A percentile compares a stretch with the other conserved stretches of the same genome.
Conservation (phyloP, 2,329 filamentous ascomycete genomes). For the Ophiostoma sp. region DNA sequence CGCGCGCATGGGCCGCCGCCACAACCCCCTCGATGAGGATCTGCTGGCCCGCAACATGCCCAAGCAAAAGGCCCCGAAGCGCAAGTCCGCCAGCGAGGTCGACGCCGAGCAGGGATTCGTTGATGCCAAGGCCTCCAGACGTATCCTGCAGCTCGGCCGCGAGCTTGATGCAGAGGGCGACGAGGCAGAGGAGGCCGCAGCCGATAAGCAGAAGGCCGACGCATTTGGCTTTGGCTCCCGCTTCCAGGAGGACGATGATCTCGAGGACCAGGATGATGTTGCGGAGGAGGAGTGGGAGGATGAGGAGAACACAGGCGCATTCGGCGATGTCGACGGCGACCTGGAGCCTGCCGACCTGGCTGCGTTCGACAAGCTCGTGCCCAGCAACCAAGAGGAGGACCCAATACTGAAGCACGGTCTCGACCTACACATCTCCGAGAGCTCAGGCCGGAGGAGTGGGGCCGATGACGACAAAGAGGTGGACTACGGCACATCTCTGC, state of each 20-base stretch:
- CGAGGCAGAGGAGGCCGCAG: constrained; percentile 15
- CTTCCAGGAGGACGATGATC: constrained; percentile 58
- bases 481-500: neutral
- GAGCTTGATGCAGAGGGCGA: constrained; percentile 77
- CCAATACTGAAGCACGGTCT: constrained; percentile 60
- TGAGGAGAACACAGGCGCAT: constrained; percentile 61
- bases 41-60: constrained; percentile 64
- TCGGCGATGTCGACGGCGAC: constrained; percentile 71
- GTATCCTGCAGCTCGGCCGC: constrained; percentile 83
- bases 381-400: constrained; percentile 62
- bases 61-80: constrained; percentile 69
- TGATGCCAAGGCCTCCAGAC: constrained; percentile 79
- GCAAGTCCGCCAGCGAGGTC: constrained; percentile 55
- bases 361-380: constrained; percentile 86
- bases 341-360: constrained; percentile 85
- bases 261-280: constrained; percentile 43
- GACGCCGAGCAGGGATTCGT: constrained; percentile 66
- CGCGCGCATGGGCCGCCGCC: constrained; percentile 58
- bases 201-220: constrained; percentile 45
- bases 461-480: constrained; percentile 40
- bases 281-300: constrained; percentile 68
- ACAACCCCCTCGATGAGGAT: constrained; percentile 89
- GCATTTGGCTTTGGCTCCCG: constrained; percentile 78
- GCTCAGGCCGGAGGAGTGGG: constrained; percentile 27
- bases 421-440: constrained; percentile 23